phyloP scores from a whole-genome alignment of 768 basidiomycete genomes.

The Sutorius australiensis region DNA sequence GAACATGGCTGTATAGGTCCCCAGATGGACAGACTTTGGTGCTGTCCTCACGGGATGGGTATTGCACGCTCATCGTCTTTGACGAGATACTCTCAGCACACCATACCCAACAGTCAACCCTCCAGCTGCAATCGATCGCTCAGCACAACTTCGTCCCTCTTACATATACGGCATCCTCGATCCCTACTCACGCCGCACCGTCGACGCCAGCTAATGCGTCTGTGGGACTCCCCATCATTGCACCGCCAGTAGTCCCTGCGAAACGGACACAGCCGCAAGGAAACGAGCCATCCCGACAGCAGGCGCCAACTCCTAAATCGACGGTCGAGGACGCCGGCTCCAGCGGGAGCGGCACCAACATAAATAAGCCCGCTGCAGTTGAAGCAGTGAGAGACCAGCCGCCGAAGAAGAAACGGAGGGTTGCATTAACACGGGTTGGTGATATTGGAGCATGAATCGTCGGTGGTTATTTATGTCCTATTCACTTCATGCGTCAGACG shows the following conservation, averaged over 20 bases:
- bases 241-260: conserved; percentile 28
- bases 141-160: conserved; percentile 74
- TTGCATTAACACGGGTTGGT: conserved; percentile 69
- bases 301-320: conserved; percentile 28
- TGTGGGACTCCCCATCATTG: conserved; percentile 32
- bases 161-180: conserved; percentile 29
- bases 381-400: conserved; percentile 44
- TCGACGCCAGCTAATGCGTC: conserved; percentile 32
- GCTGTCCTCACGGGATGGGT: conserved; percentile 91
- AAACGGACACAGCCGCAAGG: conserved; percentile 38
- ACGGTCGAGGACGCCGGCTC: conserved; percentile 23
- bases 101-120: conserved; percentile 85
- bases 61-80: conserved; percentile 92
- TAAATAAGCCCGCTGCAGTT: conserved; percentile 2
- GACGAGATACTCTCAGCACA: conserved; percentile 89
- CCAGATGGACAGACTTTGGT: conserved; percentile 92
- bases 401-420: conserved; percentile 81
- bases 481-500: not conserved
- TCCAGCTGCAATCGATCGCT: conserved; percentile 89
- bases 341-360: conserved; percentile 10
- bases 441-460: conserved; percentile 40
- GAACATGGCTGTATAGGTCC: conserved; percentile 59
- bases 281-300: conserved; percentile 8
- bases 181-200: conserved; percentile 15
- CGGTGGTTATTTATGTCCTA: not conserved